These are phyloP conservation scores for Nakaseomyces kungkrabaensis DNA, from an alignment of 1,139 yeast genomes.

Conservation along the genomic window DNA sequence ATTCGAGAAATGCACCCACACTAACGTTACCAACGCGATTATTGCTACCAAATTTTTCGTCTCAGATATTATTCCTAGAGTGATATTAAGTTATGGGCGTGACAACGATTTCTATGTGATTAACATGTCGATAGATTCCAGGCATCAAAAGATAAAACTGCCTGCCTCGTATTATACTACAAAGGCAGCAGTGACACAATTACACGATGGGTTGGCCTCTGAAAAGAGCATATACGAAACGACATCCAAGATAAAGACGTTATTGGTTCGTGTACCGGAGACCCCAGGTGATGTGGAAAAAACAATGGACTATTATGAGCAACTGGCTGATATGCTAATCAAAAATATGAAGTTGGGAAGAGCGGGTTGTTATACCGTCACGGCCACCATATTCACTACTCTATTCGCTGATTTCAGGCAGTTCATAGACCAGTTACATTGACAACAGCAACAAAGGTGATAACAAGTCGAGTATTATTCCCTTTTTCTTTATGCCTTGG, in stretches of 20 bases:
- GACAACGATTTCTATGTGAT: conserved; percentile 10
- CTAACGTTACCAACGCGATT: conserved; percentile 19
- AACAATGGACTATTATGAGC: conserved; percentile 5
- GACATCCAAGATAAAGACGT: conserved; percentile 3
- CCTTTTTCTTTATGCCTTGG: conserved; percentile 3
- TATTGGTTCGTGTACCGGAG: conserved; percentile 5
- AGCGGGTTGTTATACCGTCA: conserved; percentile 3
- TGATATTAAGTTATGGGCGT: background rate
- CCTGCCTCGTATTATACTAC: conserved; percentile 13
- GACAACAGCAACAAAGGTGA: no score
- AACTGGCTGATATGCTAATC: conserved; percentile 3
- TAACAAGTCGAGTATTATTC: background rate
- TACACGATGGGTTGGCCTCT: conserved; percentile 21
- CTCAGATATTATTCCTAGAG: conserved; percentile 11
- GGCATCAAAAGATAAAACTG: conserved; percentile 7
- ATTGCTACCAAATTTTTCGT: conserved; percentile 16
- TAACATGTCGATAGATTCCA: conserved; percentile 11
- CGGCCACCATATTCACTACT: background rate
- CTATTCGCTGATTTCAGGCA: conserved; percentile 1
- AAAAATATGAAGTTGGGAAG: conserved; percentile 5
- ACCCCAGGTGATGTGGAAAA: conserved; percentile 6
- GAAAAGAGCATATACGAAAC: conserved; percentile 11
- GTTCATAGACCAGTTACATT: conserved; percentile 1
- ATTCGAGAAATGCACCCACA: conserved; percentile 8
- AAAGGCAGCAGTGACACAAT: conserved; percentile 20